A percentile compares a stretch with the other conserved stretches of the same genome.
Evolutionary conservation across 1,284 basidiomycete genomes (phyloP).

Genomic region (Coniferiporia sulphurascens): DNA sequence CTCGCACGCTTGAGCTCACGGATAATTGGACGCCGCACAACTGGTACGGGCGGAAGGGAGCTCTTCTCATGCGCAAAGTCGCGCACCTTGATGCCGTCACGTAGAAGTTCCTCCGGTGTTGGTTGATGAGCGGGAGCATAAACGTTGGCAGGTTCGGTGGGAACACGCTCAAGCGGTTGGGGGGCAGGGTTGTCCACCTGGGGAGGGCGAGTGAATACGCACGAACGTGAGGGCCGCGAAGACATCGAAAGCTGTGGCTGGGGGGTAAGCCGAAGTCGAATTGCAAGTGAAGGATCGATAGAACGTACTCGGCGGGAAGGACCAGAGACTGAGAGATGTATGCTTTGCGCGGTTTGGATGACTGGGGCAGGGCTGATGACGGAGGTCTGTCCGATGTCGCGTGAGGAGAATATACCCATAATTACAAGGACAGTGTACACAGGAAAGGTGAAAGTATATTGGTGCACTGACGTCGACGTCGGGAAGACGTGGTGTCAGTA

Average conservation of each 20-base stretch:
- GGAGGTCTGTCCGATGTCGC: neutral
- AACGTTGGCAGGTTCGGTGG: conserved; percentile 8
- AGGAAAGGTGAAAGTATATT: neutral
- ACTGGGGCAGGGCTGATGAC: neutral
- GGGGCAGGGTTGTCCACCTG: conserved; percentile 2
- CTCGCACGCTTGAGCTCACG: conserved; percentile 6
- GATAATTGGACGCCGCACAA: conserved; percentile 32
- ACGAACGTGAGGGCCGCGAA: neutral
- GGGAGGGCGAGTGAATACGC: neutral
- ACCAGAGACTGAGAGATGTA: neutral
- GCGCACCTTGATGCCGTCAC: conserved; percentile 58
- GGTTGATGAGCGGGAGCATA: conserved; percentile 6
- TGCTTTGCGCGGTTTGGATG: neutral
- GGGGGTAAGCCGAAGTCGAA: neutral
- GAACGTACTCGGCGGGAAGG: neutral
- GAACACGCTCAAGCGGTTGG: conserved; percentile 10
- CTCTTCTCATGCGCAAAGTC: conserved; percentile 65
- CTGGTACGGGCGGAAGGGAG: conserved; percentile 51
- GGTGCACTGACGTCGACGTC: neutral
- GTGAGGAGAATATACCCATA: neutral
- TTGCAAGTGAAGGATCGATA: neutral
- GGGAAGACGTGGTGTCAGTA: neutral
- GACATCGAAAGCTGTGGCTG: neutral
- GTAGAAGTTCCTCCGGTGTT: conserved; percentile 25
- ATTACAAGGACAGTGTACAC: neutral